Evolutionary conservation across 306 rosid species (phyloP).

Genomic region (Heteromeles arbutifolia): DNA sequence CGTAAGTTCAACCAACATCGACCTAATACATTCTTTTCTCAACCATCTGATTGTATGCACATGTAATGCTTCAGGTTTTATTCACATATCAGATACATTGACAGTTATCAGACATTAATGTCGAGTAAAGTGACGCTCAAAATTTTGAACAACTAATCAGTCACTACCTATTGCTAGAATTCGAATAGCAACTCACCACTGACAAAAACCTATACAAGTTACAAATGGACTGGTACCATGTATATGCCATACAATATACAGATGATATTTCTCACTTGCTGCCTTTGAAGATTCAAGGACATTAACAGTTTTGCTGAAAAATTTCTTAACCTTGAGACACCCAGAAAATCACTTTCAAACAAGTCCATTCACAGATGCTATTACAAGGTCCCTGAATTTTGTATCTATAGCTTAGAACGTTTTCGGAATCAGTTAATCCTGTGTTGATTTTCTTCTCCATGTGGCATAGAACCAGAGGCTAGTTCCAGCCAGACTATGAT

Average conservation of each 20-base stretch:
- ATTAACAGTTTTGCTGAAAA: constrained; percentile 16
- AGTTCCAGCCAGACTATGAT: constrained; percentile 13
- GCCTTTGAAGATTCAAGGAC: constrained; percentile 12
- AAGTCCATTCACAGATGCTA: constrained; percentile 10
- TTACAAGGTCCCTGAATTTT: not conserved
- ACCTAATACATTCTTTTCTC: not conserved
- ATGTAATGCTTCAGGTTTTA: not conserved
- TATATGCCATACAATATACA: not conserved
- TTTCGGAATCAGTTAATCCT: constrained; percentile 3
- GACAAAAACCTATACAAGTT: not conserved
- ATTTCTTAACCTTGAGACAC: constrained; percentile 10
- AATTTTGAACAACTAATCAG: not conserved
- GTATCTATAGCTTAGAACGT: constrained; percentile 11
- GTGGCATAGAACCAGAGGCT: constrained; percentile 13
- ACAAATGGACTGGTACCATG: not conserved
- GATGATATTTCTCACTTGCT: constrained; percentile 4
- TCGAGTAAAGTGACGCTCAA: not conserved
- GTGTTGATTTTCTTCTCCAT: constrained; percentile 8
- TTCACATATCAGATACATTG: constrained; percentile 1
- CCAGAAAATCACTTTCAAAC: constrained; percentile 8
- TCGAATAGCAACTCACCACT: not conserved
- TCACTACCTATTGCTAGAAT: constrained; percentile 1
- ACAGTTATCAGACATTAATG: not conserved
- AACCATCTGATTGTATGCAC: not conserved
- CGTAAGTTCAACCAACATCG: not conserved